Conservation (phyloP, 164 flowering plant species). For the Umbellularia californica region DNA sequence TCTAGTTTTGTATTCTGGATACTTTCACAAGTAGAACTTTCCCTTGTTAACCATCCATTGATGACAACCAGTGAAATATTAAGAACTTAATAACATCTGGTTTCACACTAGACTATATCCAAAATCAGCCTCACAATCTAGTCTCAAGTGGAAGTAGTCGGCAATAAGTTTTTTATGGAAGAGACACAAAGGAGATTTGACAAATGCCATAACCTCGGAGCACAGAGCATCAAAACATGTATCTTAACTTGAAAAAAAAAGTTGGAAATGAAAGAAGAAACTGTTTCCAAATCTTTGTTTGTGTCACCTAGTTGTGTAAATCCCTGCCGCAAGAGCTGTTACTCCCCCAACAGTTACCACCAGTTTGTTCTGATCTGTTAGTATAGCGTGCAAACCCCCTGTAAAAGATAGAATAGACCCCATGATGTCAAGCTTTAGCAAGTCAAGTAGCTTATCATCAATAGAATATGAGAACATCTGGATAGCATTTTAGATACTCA, state of each 20-base stretch:
- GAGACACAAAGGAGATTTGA: background rate
- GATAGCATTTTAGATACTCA: background rate
- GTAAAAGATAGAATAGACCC: slow-evolving; percentile 14
- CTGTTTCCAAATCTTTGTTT: background rate
- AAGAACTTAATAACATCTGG: background rate
- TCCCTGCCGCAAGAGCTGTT: slow-evolving; percentile 95
- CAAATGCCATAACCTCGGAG: too few relatives aligned
- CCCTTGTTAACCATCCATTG: background rate
- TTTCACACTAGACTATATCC: background rate
- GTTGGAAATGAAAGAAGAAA: background rate
- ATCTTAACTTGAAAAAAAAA: too few relatives aligned
- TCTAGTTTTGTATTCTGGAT: too few relatives aligned
- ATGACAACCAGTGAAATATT: background rate
- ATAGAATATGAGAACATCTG: background rate
- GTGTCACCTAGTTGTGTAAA: slow-evolving; percentile 90
- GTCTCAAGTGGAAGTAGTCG: background rate
- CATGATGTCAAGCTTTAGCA: background rate
- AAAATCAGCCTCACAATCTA: background rate
- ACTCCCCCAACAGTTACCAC: slow-evolving; percentile 92
- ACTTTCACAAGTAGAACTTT: too few relatives aligned
- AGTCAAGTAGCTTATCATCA: background rate
- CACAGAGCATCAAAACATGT: background rate
- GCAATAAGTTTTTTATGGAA: background rate
- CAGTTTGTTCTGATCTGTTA: slow-evolving; percentile 77
- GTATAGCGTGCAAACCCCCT: slow-evolving; percentile 73